phyloP scores from a whole-genome alignment of 2,329 filamentous ascomycete species.

The Apiospora pterosperma region DNA sequence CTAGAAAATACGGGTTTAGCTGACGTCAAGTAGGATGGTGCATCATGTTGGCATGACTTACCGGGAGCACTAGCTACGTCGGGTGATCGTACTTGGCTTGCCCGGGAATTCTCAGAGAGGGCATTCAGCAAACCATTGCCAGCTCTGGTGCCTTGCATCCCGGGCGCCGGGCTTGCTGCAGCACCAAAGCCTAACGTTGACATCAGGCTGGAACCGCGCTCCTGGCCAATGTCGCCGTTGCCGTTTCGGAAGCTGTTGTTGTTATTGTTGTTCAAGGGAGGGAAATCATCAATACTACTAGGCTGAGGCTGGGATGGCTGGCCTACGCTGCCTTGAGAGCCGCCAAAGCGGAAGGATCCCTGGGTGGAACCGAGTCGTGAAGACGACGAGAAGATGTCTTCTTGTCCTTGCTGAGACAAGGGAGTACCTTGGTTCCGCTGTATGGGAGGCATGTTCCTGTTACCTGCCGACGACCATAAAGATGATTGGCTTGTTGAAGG shows the following conservation, averaged over 20 bases:
- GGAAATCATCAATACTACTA: conserved; percentile 57
- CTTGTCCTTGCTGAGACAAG: conserved; percentile 49
- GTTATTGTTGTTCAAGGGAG: conserved; percentile 48
- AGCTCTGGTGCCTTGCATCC: conserved; percentile 39
- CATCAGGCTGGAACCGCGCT: conserved; percentile 50
- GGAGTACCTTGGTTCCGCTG: conserved; percentile 51
- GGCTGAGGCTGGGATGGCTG: conserved; percentile 44
- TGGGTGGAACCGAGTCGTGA: conserved; percentile 37
- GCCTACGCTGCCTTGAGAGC: conserved; percentile 34
- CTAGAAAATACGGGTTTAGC: conserved; percentile 19
- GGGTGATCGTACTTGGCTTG: conserved; percentile 47
- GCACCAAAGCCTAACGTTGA: conserved; percentile 51
- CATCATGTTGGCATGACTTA: conserved; percentile 15
- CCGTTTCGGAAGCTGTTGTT: conserved; percentile 44
- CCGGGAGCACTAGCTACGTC: conserved; percentile 37
- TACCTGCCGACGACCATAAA: conserved; percentile 51
- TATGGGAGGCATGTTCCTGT: conserved; percentile 45
- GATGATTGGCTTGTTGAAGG: conserved; percentile 45
- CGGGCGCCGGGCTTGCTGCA: conserved; percentile 37
- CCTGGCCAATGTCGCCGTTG: conserved; percentile 56
- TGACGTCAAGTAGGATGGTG: background rate
- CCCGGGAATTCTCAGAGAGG: conserved; percentile 53
- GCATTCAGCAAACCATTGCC: conserved; percentile 63
- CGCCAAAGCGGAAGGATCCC: conserved; percentile 52
- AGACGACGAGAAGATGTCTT: conserved; percentile 38